Evolutionary conservation across 108 stramenopile species (phyloP).

Genomic region (Nitzschia sp.): DNA sequence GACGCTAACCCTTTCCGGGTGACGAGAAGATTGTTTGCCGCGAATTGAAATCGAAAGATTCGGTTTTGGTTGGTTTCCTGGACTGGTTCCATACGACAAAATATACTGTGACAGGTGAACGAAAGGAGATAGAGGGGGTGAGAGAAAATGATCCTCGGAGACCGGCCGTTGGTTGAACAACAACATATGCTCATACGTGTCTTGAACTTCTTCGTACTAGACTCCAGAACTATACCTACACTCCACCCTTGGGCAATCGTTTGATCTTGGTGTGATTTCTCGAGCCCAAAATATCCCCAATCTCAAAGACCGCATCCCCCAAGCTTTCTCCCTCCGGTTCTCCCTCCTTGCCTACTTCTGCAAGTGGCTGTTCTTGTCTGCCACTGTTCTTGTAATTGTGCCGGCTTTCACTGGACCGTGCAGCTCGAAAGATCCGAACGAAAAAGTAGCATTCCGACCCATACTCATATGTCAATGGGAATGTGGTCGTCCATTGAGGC

Average conservation of each 20-base stretch:
- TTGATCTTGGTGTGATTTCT: constrained; percentile 48
- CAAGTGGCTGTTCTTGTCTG: constrained; percentile 1
- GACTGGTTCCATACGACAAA: constrained; percentile 34
- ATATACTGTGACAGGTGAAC: constrained; percentile 9
- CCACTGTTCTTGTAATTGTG: not conserved
- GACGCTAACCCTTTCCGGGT: not conserved
- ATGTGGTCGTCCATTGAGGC: constrained; percentile 54
- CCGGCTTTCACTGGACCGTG: not conserved
- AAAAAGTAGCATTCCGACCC: constrained; percentile 49
- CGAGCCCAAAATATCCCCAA: constrained; percentile 63
- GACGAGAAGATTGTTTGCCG: constrained; percentile 5
- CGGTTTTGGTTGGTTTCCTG: not conserved
- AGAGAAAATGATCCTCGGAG: too few species aligned
- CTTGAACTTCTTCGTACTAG: constrained; percentile 18
- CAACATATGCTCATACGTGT: too few species aligned
- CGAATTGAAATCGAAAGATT: constrained; percentile 31
- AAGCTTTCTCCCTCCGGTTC: constrained; percentile 8
- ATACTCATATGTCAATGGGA: constrained; percentile 55
- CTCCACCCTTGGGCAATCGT: constrained; percentile 53
- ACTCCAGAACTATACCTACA: not conserved
- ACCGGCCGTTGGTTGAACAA: too few species aligned
- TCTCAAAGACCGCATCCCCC: constrained; percentile 59
- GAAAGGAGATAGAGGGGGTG: too few species aligned
- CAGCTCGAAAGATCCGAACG: constrained; percentile 25
- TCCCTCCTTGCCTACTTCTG: not conserved